A percentile compares a stretch with the other conserved stretches of the same genome.
phyloP scores from a whole-genome alignment of 2,329 filamentous ascomycete species.

The Immersiporthe knoxdaviesiana region DNA sequence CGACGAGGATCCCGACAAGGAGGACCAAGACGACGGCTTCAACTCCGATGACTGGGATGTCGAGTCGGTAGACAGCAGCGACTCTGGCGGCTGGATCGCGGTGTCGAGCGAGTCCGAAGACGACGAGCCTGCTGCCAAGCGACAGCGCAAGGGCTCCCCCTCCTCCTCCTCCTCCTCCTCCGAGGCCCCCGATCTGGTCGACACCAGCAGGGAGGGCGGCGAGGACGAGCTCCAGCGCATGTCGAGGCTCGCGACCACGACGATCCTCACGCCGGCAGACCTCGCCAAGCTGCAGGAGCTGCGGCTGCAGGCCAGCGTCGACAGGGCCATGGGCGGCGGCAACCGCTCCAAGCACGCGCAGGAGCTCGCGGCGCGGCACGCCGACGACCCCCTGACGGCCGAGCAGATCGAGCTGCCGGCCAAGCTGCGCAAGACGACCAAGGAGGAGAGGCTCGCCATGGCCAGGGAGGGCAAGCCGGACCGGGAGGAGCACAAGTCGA shows the following conservation, averaged over 20 bases:
- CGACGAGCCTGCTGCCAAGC: constrained; percentile 70
- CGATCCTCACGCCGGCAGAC: constrained; percentile 93
- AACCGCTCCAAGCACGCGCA: constrained; percentile 51
- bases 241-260: constrained; percentile 84
- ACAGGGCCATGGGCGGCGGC: constrained; percentile 60
- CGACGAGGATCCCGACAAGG: constrained; percentile 58
- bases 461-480: constrained; percentile 82
- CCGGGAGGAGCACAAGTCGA: constrained; percentile 80
- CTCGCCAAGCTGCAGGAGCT: constrained; percentile 93
- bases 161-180: too few species aligned
- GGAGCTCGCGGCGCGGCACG: constrained; percentile 63
- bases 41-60: constrained; percentile 69
- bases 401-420: constrained; percentile 89
- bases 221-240: constrained; percentile 54
- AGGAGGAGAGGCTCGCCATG: constrained; percentile 84
- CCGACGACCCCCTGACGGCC: constrained; percentile 87
- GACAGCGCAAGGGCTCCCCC: constrained; percentile 54
- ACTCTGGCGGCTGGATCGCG: constrained; percentile 91
- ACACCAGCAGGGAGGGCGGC: constrained; percentile 47
- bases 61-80: constrained; percentile 61
- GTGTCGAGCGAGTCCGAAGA: constrained; percentile 79
- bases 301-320: constrained; percentile 71
- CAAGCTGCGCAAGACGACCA: constrained; percentile 79
- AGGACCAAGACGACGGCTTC: constrained; percentile 63
- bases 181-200: constrained; percentile 36